A percentile compares a stretch with the other conserved stretches of the same genome.
phyloP scores from a whole-genome alignment of 805 yeast species.

The Candida rishiriensis region DNA sequence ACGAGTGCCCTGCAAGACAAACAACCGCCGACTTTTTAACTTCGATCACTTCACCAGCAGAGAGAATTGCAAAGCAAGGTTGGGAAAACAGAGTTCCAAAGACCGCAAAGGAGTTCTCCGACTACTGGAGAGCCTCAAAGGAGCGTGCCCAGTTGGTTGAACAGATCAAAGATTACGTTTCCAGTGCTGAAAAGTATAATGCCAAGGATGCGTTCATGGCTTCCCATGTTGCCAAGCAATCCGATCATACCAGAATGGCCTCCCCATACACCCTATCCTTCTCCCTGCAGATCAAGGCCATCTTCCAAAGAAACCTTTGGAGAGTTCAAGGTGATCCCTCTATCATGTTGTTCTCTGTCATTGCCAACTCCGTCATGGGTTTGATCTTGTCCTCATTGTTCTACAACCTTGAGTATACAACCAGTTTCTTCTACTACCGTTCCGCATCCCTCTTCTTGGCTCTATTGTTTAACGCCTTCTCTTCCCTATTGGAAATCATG shows the following conservation, averaged over 20 bases:
- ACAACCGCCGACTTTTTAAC: slow-evolving; percentile 44
- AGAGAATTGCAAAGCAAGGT: slow-evolving; percentile 28
- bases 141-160: slow-evolving; percentile 27
- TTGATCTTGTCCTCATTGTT: slow-evolving; percentile 52
- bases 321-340: slow-evolving; percentile 49
- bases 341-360: slow-evolving; percentile 36
- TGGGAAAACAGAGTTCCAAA: slow-evolving; percentile 34
- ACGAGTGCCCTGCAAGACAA: slow-evolving; percentile 42
- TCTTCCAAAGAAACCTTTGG: slow-evolving; percentile 41
- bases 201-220: slow-evolving; percentile 15
- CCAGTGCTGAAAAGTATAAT: slow-evolving; percentile 6
- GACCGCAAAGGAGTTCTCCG: slow-evolving; percentile 35
- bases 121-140: slow-evolving; percentile 33
- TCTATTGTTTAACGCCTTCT: slow-evolving; percentile 53
- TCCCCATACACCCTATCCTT: slow-evolving; percentile 52
- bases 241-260: slow-evolving; percentile 39
- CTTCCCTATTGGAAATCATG: slow-evolving; percentile 54
- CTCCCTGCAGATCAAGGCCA: slow-evolving; percentile 44
- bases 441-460: slow-evolving; percentile 65
- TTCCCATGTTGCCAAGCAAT: slow-evolving; percentile 49
- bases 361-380: slow-evolving; percentile 48
- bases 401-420: slow-evolving; percentile 38
- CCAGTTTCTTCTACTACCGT: slow-evolving; percentile 47
- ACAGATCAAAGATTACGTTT: slow-evolving; percentile 31
- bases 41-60: slow-evolving; percentile 29